Conservation (phyloP, 2,329 filamentous ascomycete species). For the Camillea tinctor region DNA sequence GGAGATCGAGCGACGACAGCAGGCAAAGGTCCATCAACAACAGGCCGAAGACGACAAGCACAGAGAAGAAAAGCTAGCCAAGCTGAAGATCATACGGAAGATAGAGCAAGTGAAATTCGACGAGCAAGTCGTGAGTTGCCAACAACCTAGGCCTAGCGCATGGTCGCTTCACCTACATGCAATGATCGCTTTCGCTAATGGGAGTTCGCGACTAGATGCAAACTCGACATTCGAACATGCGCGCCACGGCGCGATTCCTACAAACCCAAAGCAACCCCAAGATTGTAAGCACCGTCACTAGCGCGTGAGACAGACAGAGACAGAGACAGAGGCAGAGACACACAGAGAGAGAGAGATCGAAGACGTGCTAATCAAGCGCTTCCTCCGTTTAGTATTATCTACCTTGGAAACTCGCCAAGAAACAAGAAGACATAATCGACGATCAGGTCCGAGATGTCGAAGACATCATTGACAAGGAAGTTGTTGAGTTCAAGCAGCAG, state of each 20-base stretch:
- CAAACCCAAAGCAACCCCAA: conserved; percentile 69
- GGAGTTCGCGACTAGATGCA: conserved; percentile 64
- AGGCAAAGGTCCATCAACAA: conserved; percentile 72
- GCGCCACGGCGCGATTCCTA: conserved; percentile 70
- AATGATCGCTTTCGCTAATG: conserved; percentile 23
- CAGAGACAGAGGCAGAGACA: no score
- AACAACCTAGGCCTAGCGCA: not conserved
- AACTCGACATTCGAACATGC: conserved; percentile 69
- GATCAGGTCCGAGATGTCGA: conserved; percentile 68
- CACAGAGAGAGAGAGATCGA: no score
- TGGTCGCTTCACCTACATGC: not conserved
- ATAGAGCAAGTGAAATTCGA: conserved; percentile 74
- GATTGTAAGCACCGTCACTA: conserved; percentile 58
- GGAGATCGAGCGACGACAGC: conserved; percentile 80
- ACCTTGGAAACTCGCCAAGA: conserved; percentile 71
- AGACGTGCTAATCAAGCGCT: conserved; percentile 5
- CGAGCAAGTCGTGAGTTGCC: conserved; percentile 66
- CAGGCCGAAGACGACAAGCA: conserved; percentile 68
- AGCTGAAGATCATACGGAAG: conserved; percentile 59
- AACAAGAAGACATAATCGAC: conserved; percentile 70
- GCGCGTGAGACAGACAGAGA: no score
- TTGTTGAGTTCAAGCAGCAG: conserved; percentile 57
- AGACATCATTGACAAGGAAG: conserved; percentile 62
- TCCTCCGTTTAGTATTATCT: conserved; percentile 69
- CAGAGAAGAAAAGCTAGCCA: conserved; percentile 63